Evolutionary conservation across 768 basidiomycete genomes (phyloP).

Genomic region (Suillus luteus): DNA sequence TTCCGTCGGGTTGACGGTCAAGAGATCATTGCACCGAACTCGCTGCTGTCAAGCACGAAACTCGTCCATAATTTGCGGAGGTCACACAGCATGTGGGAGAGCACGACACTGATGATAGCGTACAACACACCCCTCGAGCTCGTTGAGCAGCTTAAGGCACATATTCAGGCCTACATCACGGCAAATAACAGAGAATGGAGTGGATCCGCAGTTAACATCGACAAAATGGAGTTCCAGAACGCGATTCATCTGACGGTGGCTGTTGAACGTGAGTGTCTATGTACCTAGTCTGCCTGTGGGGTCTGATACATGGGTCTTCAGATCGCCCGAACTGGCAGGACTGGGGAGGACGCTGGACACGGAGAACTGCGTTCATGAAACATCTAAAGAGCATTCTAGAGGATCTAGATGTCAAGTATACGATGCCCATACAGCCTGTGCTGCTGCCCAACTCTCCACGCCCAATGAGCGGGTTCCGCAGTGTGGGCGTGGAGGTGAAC

Average conservation of each 20-base stretch:
- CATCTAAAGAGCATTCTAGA: slow-evolving; percentile 69
- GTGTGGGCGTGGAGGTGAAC: slow-evolving; percentile 16
- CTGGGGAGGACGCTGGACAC: slow-evolving; percentile 79
- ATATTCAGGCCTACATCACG: slow-evolving; percentile 58
- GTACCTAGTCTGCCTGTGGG: background rate
- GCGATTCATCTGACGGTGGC: slow-evolving; percentile 65
- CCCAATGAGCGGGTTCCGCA: background rate
- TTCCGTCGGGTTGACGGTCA: slow-evolving; percentile 82
- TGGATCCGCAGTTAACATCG: slow-evolving; percentile 61
- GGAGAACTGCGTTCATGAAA: slow-evolving; percentile 77
- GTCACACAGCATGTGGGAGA: slow-evolving; percentile 79
- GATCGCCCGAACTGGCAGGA: slow-evolving; percentile 86
- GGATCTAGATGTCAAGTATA: slow-evolving; percentile 72
- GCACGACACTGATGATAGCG: slow-evolving; percentile 62
- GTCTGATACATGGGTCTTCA: slow-evolving; percentile 25
- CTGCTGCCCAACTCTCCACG: slow-evolving; percentile 42
- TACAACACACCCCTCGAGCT: slow-evolving; percentile 73
- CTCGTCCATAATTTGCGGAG: slow-evolving; percentile 79
- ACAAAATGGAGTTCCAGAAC: slow-evolving; percentile 81
- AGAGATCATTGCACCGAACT: slow-evolving; percentile 78
- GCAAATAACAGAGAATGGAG: slow-evolving; percentile 78
- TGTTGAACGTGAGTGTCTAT: slow-evolving; percentile 62
- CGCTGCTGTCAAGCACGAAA: slow-evolving; percentile 68
- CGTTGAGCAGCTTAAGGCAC: slow-evolving; percentile 64
- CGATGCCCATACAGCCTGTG: slow-evolving; percentile 73